Percentiles rank a stretch among this genome's conserved stretches.
Evolutionary conservation across 2,329 filamentous ascomycete species (phyloP).

Genomic region (Aspergillus fischeri): DNA sequence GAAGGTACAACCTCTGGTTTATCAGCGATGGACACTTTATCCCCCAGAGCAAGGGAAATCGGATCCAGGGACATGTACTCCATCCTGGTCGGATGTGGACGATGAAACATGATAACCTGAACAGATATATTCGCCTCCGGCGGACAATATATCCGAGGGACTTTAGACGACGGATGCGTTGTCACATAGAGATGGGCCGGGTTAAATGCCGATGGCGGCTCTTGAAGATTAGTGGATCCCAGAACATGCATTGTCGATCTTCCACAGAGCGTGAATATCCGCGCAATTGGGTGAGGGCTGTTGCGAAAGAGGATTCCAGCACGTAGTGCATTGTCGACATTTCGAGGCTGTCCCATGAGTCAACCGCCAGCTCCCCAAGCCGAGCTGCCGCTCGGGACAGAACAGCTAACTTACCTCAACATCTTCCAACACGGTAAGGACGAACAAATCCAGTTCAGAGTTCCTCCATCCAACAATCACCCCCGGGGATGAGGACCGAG

Average conservation of each 20-base stretch:
- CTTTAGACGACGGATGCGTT: slow-evolving; percentile 45
- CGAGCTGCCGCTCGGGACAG: not conserved
- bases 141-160: slow-evolving; percentile 71
- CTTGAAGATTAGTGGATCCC: slow-evolving; percentile 68
- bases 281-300: slow-evolving; percentile 71
- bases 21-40: slow-evolving; percentile 53
- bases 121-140: slow-evolving; percentile 64
- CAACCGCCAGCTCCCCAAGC: not conserved
- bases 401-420: slow-evolving; percentile 66
- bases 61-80: slow-evolving; percentile 92
- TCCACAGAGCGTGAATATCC: slow-evolving; percentile 81
- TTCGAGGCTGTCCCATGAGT: slow-evolving; percentile 54
- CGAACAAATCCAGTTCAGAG: slow-evolving; percentile 83
- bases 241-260: slow-evolving; percentile 79
- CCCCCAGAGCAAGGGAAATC: slow-evolving; percentile 79
- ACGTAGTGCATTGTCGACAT: slow-evolving; percentile 83
- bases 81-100: slow-evolving; percentile 82
- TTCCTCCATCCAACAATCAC: slow-evolving; percentile 96
- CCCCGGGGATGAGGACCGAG: slow-evolving; percentile 66
- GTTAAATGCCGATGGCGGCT: slow-evolving; percentile 52
- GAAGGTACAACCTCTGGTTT: slow-evolving; percentile 39
- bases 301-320: slow-evolving; percentile 78
- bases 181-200: slow-evolving; percentile 65
- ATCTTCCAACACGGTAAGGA: slow-evolving; percentile 83
- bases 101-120: slow-evolving; percentile 84